Percentiles rank a stretch among this genome's conserved stretches.
Conservation (phyloP, 1,284 basidiomycete genomes). For the Ganoderma multipileum region DNA sequence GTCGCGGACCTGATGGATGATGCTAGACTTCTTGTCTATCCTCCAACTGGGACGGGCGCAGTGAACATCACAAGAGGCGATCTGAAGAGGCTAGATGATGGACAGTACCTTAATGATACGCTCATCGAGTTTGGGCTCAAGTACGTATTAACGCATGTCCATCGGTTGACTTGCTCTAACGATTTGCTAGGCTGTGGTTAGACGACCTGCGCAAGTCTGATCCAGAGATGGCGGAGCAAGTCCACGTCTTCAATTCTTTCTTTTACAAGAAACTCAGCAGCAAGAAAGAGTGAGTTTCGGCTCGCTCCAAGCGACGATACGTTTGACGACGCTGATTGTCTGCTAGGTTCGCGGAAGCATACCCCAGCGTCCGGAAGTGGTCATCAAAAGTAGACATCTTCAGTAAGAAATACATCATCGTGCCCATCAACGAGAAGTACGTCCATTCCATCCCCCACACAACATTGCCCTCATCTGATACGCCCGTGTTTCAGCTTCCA, state of each 20-base stretch:
- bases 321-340: slow-evolving; percentile 7
- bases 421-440: slow-evolving; percentile 97
- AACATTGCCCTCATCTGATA: slow-evolving; percentile 7
- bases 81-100: slow-evolving; percentile 71
- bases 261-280: slow-evolving; percentile 95
- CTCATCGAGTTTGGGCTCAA: slow-evolving; percentile 95
- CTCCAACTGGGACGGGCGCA: slow-evolving; percentile 70
- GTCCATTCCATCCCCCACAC: slow-evolving; percentile 33
- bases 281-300: slow-evolving; percentile 52
- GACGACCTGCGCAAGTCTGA: slow-evolving; percentile 65
- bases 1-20: background rate
- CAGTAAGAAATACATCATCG: slow-evolving; percentile 88
- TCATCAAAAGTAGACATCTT: slow-evolving; percentile 90
- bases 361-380: slow-evolving; percentile 92
- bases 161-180: background rate
- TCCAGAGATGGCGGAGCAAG: slow-evolving; percentile 62
- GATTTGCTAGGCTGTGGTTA: slow-evolving; percentile 67
- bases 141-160: slow-evolving; percentile 50
- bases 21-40: slow-evolving; percentile 77
- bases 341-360: slow-evolving; percentile 68
- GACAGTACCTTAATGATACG: slow-evolving; percentile 94
- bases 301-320: slow-evolving; percentile 5
- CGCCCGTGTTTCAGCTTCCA: slow-evolving; percentile 73
- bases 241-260: slow-evolving; percentile 96
- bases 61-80: slow-evolving; percentile 86